A percentile compares a stretch with the other conserved stretches of the same genome.
Evolutionary conservation across 2,329 filamentous ascomycete species (phyloP).

Genomic region (Akanthomyces uredinophilus): DNA sequence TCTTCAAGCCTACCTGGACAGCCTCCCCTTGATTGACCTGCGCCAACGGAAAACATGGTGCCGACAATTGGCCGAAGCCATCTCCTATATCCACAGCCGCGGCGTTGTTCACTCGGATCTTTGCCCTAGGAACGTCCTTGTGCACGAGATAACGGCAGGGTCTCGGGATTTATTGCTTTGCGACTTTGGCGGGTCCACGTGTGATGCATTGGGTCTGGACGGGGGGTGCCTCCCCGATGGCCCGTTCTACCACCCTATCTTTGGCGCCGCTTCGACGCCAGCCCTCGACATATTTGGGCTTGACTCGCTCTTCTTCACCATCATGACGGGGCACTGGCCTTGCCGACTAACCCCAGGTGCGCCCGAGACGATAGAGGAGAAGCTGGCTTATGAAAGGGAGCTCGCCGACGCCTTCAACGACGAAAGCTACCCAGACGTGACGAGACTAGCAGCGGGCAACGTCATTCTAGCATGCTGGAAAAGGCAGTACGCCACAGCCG

Average conservation of each 20-base stretch:
- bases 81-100: slow-evolving; percentile 25
- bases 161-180: slow-evolving; percentile 27
- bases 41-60: slow-evolving; percentile 22
- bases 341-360: background rate
- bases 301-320: slow-evolving; percentile 1
- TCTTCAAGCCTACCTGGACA: slow-evolving; percentile 17
- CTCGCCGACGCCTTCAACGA: background rate
- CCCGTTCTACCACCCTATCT: slow-evolving; percentile 20
- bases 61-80: slow-evolving; percentile 25
- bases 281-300: slow-evolving; percentile 1
- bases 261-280: background rate
- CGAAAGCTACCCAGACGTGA: background rate
- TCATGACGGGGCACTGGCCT: slow-evolving; percentile 5
- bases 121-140: slow-evolving; percentile 27
- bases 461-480: background rate
- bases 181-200: slow-evolving; percentile 29
- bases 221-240: slow-evolving; percentile 24
- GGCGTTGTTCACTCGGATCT: slow-evolving; percentile 31
- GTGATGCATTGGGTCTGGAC: slow-evolving; percentile 25
- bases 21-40: slow-evolving; percentile 5
- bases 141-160: slow-evolving; percentile 22
- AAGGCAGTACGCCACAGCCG: background rate
- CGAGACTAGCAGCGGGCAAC: background rate
- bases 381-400: background rate
- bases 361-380: background rate